Evolutionary conservation across 1,139 yeast genomes (phyloP), one percentile per base, ranked within the genome.

Genomic region (Yamadazyma kanchanaburiensis): DNA sequence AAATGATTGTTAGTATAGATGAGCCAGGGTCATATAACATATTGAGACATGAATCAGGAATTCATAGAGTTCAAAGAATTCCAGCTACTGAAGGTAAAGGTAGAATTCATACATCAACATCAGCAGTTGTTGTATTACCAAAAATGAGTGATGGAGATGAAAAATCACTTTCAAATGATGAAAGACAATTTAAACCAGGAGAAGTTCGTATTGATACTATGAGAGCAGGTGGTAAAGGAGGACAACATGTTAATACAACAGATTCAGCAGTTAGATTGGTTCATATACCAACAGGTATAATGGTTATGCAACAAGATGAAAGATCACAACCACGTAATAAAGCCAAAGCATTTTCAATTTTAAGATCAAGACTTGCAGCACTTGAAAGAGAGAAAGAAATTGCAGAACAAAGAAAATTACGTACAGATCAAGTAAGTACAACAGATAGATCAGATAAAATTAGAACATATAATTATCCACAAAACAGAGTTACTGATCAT

Each of bases 191-290:
- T 57, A 80, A 77, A 12, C 87, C 94, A 0, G 95, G 86, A 3
- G 98, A 91, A 48, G 80, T 91, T 11, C 70, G 96, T 38, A 77
- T 91, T 4, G 98, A 94, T 55, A 87, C 94, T 10, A 94, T 89
- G 96, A 69, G 98, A 47, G 87, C 98, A 0, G 80, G 96, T 32
- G 99, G 98, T 3, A 84, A 94, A 42, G 99, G 99, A 33, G 99
- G 99, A 0, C 99, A 91, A 59, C 98, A 94, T 53, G 99, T 91
- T 27, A 91, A 94, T 52, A 91, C 96, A 12, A 91, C 98, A 0
- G 98, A 91, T 53, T 87, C 96, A 1, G 99, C 98, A 0, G 97
- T 91, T 12, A 70, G 98, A 46, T 62, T 94, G 22, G 88, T 94
- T 0, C 99, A 91, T 58, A 67, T 83, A 12, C 97, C 98, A 2